phyloP scores from a whole-genome alignment of 805 yeast genomes.

The Blastobotrys robertii region DNA sequence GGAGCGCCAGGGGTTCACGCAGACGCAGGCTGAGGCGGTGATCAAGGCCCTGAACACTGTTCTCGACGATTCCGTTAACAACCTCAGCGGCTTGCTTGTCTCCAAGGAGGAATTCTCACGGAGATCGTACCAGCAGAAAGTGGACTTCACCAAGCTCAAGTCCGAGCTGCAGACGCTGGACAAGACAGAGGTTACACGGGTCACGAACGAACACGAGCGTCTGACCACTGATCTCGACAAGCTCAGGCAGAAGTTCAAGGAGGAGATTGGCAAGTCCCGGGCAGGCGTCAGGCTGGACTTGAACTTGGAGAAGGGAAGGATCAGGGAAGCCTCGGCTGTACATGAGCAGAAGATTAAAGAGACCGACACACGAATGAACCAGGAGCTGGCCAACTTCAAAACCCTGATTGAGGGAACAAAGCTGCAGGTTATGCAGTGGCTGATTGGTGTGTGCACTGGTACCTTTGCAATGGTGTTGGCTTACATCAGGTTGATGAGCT shows the following conservation, averaged over 20 bases:
- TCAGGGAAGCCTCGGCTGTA: constrained; percentile 85
- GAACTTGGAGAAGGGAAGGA: constrained; percentile 89
- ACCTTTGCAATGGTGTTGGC: constrained; percentile 90
- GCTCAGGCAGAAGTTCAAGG: constrained; percentile 72
- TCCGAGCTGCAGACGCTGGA: constrained; percentile 88
- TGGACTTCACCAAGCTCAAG: constrained; percentile 88
- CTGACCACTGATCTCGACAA: constrained; percentile 78
- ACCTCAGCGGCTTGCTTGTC: constrained; percentile 70
- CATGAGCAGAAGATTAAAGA: constrained; percentile 93
- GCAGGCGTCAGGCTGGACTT: constrained; percentile 87
- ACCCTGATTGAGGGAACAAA: constrained; percentile 92
- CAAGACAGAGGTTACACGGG: constrained; percentile 68
- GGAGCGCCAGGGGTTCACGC: constrained; percentile 59
- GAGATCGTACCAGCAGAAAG: constrained; percentile 89
- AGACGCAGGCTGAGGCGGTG: constrained; percentile 70
- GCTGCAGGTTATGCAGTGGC: constrained; percentile 97
- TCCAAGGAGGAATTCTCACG: constrained; percentile 74
- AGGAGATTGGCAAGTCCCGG: constrained; percentile 81
- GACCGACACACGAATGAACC: constrained; percentile 89
- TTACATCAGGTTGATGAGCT: constrained; percentile 55
- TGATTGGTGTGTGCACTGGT: constrained; percentile 97
- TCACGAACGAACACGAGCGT: constrained; percentile 81
- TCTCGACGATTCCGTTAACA: constrained; percentile 67
- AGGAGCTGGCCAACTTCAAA: constrained; percentile 88
- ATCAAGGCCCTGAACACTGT: constrained; percentile 65